Conservation (phyloP, 345 rosid species). For the Hibiscus syriacus region DNA sequence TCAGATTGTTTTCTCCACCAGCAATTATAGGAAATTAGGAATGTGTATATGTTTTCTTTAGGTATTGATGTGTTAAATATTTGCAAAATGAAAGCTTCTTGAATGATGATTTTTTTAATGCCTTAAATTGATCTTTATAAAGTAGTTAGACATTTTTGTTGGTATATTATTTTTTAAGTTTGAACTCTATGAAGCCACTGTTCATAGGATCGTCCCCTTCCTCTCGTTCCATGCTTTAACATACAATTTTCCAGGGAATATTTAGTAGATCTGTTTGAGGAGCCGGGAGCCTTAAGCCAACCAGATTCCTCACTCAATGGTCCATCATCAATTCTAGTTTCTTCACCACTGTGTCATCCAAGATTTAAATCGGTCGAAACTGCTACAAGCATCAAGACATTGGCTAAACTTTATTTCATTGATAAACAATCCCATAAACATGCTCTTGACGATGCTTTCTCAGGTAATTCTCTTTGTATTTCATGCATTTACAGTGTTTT, state of each 20-base stretch:
- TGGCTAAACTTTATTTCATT: slow-evolving; percentile 35
- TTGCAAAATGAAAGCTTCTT: not conserved
- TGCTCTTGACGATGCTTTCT: slow-evolving; percentile 24
- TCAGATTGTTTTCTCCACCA: not conserved
- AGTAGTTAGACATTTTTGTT: not conserved
- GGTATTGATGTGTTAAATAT: not conserved
- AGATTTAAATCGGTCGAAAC: slow-evolving; percentile 29
- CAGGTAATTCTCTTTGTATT: slow-evolving; percentile 28
- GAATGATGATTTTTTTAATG: not conserved
- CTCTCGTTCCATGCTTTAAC: not conserved
- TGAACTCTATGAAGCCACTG: not conserved
- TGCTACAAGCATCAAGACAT: slow-evolving; percentile 29
- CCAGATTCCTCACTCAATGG: slow-evolving; percentile 47
- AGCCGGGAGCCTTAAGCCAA: slow-evolving; percentile 38
- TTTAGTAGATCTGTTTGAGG: slow-evolving; percentile 40
- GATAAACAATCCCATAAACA: slow-evolving; percentile 27
- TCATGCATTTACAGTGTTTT: no score
- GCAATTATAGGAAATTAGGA: not conserved
- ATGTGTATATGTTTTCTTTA: not conserved
- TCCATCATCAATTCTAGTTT: slow-evolving; percentile 36
- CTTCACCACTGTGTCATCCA: slow-evolving; percentile 46
- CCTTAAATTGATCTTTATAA: not conserved
- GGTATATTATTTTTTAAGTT: not conserved
- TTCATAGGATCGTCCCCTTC: not conserved
- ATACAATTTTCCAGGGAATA: slow-evolving; percentile 36